Base-by-base conservation (phyloP, 2,329 filamentous ascomycete genomes). In the Coniochaeta hoffmannii region DNA sequence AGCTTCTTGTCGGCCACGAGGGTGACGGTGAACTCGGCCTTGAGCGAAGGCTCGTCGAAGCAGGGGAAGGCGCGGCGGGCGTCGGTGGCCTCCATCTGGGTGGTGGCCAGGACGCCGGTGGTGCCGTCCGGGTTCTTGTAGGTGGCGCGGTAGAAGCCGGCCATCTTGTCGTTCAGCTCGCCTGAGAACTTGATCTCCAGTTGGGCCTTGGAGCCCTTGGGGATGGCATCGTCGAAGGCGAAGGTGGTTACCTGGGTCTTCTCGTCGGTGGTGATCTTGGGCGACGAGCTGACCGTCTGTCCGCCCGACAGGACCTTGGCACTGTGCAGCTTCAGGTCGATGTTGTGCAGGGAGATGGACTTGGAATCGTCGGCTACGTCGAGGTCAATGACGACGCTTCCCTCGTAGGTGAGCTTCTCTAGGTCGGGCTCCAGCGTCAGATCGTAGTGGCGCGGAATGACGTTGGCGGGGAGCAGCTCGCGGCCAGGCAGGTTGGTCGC, bases 61-160 rank as follows among this genome's bases (percentile, higher is more conserved):
- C 93, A 97, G 44, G 93, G 93, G 75, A 97, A 96, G 7, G 93
- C 91, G 64, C 92, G 82, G 64, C 93, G 84, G 59, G 90, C 92
- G 74, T 97, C 93, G 14, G 93, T 97, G 36, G 93, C 87, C 76
- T 97, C 93, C 89, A 97, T 96, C 77, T 97, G 93, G 17, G 90
- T 90, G 26, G 91, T 93, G 28, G 92, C 93, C 67, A 97, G 79
- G 69, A 92, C 88, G 62, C 88, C 89, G 57, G 87, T 85, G 58
- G 83, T 83, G 36, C 93, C 93, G 66, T 94, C 85, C 51, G 82
- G 74, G 58, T 84, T 86, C 77, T 94, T 95, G 79, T 93, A 97
- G 7, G 90, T 95, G 1, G 91, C 96, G 57, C 93, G 80, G 73
- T 93, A 93, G 78, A 93, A 92, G 54, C 88, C 89, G 58, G 88